Base-by-base conservation (phyloP, 1,284 basidiomycete species). In the Hemileia vastatrix region DNA sequence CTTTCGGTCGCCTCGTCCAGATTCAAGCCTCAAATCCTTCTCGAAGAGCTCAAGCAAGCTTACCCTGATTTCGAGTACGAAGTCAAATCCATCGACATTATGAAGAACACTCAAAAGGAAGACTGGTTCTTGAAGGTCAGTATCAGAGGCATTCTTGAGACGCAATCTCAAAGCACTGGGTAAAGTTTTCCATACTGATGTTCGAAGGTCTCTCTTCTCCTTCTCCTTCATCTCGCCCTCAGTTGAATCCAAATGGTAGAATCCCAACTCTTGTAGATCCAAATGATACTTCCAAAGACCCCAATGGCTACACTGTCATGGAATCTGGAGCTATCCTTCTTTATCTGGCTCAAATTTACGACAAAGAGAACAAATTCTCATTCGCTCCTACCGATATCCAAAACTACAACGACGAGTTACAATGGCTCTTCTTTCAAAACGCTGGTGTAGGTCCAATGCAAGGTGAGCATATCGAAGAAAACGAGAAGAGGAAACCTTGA, bases 271-370 rank as follows among this genome's bases (percentile, higher is more conserved):
- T 57, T 21, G 31, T 53, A 13, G 57, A 64, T 49, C 51, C 59
- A 24, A 63, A 66, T 18, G 36, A 55, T 21, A 58, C 63, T 36
- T 57, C 64, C 43, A 65, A 56, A 24, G 55, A 67, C 45, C 57
- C 57, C 24, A 36, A 54, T 15, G 54, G 47, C 6, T 65, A 66
- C 33, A 40, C 56, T 15, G 65, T 68, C 54, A 64, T 68, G 43
- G 67, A 68, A 43, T 63, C 55, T 13, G 58, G 45, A 44, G 64
- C 66, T 8, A 67, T 68, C 27, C 50, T 66, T 36, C 66, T 66
- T 19, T 56, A 64, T 21, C 23, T 56, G 4, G 36, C 48, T 13
- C 45, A 65, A 58, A 54, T 54, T 9, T 56, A 57, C 33, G 67
- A 68, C 50, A 67, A 66, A 24, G 57, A 68, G 36, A 55, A 67